A percentile compares a stretch with the other conserved stretches of the same genome.
Conservation (phyloP, 257 asterid species). For the Jasminum sambac region DNA sequence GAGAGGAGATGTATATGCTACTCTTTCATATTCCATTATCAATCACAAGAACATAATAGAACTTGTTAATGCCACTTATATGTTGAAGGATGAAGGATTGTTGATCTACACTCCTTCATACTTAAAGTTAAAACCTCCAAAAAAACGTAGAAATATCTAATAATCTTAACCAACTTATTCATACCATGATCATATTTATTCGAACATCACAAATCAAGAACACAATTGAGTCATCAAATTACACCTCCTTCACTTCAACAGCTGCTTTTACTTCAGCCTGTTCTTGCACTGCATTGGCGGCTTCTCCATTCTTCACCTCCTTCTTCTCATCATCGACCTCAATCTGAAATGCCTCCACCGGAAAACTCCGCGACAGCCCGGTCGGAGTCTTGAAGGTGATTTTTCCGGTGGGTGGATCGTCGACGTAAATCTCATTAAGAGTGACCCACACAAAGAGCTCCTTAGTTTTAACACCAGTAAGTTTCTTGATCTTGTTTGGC, state of each 20-base stretch:
- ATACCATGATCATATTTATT: too few relatives aligned
- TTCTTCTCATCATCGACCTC: slow-evolving; percentile 28
- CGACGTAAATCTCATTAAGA: slow-evolving; percentile 47
- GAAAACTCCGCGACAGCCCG: slow-evolving; percentile 53
- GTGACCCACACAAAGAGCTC: slow-evolving; percentile 65
- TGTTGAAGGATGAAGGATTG: too few relatives aligned
- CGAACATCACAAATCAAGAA: too few relatives aligned
- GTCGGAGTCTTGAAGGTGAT: slow-evolving; percentile 61
- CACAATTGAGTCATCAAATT: too few relatives aligned
- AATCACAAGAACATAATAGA: too few relatives aligned
- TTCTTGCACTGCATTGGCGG: background rate
- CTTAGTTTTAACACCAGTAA: slow-evolving; percentile 69
- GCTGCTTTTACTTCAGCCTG: slow-evolving; percentile 8
- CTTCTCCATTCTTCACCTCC: slow-evolving; percentile 3
- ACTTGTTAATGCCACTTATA: background rate
- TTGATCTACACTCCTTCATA: too few relatives aligned
- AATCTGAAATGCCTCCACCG: slow-evolving; percentile 50
- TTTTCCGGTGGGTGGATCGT: slow-evolving; percentile 50
- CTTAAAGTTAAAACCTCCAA: too few relatives aligned
- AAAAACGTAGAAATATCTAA: too few relatives aligned
- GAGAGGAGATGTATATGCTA: background rate
- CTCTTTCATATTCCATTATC: background rate
- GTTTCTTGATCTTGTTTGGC: slow-evolving; percentile 43
- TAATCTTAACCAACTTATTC: too few relatives aligned
- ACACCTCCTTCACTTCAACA: slow-evolving; percentile 30